These are phyloP conservation scores for Pestalotiopsis sp. DNA, from an alignment of 2,329 filamentous ascomycete genomes.

Conservation along the genomic window DNA sequence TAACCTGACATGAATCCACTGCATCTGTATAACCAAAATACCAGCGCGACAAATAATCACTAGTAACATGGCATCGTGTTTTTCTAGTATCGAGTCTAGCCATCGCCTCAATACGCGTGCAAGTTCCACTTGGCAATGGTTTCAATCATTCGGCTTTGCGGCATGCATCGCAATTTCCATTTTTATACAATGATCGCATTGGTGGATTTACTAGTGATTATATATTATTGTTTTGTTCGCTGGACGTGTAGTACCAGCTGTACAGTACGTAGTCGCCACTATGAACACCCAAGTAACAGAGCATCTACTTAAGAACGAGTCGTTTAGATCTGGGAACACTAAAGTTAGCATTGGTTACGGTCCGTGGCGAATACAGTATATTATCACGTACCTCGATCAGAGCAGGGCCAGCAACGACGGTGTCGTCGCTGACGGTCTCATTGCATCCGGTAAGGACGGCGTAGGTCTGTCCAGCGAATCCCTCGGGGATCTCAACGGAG, in stretches of 20 bases:
- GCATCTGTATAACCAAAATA: too few relatives aligned
- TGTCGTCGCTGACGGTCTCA: constrained; percentile 37
- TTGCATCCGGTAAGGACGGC: constrained; percentile 41
- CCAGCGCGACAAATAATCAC: too few relatives aligned
- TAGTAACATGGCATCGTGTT: too few relatives aligned
- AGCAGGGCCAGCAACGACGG: constrained; percentile 38
- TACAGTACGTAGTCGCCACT: not conserved
- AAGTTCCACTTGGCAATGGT: too few relatives aligned
- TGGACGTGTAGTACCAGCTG: not conserved
- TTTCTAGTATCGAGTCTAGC: too few relatives aligned
- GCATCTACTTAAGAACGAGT: not conserved
- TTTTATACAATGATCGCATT: not conserved
- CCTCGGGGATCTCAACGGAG: constrained; percentile 29
- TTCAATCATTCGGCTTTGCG: too few relatives aligned
- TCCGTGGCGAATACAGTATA: not conserved
- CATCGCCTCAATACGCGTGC: too few relatives aligned
- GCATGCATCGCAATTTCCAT: too few relatives aligned
- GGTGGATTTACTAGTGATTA: not conserved
- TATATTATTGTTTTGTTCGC: not conserved
- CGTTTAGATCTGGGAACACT: not conserved
- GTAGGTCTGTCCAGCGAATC: constrained; percentile 40
- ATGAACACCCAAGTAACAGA: too few relatives aligned
- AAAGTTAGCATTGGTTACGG: not conserved
- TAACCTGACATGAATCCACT: too few relatives aligned
- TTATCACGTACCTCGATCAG: constrained; percentile 28